Evolutionary conservation across 2,329 filamentous ascomycete genomes (phyloP), one percentile per base, ranked within the genome.

Genomic region (Pyricularia grisea): DNA sequence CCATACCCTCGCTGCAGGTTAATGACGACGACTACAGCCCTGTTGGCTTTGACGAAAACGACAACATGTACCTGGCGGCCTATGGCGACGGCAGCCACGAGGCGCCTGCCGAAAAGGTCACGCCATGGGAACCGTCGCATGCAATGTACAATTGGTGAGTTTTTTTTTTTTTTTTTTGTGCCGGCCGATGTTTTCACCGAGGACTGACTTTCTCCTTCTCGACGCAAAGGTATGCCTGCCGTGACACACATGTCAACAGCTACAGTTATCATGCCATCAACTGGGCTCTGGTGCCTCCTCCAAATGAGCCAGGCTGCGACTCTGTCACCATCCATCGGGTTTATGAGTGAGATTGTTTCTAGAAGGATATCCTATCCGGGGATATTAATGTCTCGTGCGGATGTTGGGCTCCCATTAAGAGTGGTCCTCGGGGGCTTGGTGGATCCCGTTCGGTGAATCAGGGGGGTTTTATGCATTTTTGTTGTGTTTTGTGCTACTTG

Each of bases 291-390:
- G 61, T 69, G 9, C 69, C 71, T 3, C 68, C 71, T 17, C 77
- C 78, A n/a, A 74, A 74, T 71, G 79, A 79, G 71, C 78, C 78
- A 36, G 79, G 77, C 11, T 79, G 78, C 70, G 72, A 75, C 70
- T 65, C 74, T 2, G 76, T 78, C 60, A 72, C 73, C n/a, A 75
- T 79, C 70, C n/a, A 61, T 14, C 58, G 58, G 25, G 58, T 61
- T 27, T 61, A 7, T 10, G 58, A 61, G 10, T 61, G 23, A 61
- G 23, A 23, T 17, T 17, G n/a, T 27, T 28, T 27, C 58, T 27
- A 28, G 23, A 27, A 25, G n/a, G 12, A 12, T 25, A 27, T 17
- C 23, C 12, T 17, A 9, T 27, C n/a, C 17, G 42, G 17, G 20
- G 42, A 55, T 20, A 20, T 4, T 12, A 60, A 23, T 11, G 11